A percentile compares a stretch with the other conserved stretches of the same genome.
phyloP scores from a whole-genome alignment of 768 basidiomycete species.

The Hydnum rufescens region DNA sequence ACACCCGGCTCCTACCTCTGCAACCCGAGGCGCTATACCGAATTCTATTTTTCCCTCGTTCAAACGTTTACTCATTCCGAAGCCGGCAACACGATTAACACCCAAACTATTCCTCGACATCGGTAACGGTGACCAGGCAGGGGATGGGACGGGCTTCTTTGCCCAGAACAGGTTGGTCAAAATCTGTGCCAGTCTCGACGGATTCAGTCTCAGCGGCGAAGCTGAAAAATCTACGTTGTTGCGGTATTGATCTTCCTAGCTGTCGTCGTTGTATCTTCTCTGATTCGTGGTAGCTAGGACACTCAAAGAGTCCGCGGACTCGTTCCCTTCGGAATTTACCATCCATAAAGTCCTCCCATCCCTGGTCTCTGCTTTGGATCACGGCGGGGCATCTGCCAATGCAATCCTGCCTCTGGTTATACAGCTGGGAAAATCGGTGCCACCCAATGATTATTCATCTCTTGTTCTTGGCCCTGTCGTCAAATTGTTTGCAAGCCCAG shows the following conservation, averaged over 20 bases:
- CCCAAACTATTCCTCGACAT: constrained; percentile 58
- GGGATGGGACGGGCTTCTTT: constrained; percentile 58
- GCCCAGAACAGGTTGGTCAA: constrained; percentile 60
- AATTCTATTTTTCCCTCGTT: constrained; percentile 50
- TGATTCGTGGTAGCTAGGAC: constrained; percentile 24
- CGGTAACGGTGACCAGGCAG: constrained; percentile 48
- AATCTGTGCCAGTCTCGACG: constrained; percentile 68
- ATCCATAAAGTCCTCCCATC: constrained; percentile 77
- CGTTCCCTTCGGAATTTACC: constrained; percentile 73
- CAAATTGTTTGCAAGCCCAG: constrained; percentile 71
- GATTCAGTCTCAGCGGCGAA: constrained; percentile 64
- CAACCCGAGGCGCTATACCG: constrained; percentile 63
- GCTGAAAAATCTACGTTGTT: constrained; percentile 56
- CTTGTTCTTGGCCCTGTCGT: constrained; percentile 59
- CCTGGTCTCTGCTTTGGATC: constrained; percentile 56
- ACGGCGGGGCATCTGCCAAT: constrained; percentile 55
- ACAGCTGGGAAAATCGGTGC: constrained; percentile 50
- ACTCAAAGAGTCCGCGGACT: constrained; percentile 57
- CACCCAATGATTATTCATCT: constrained; percentile 44
- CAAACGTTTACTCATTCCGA: constrained; percentile 82
- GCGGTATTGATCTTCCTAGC: constrained; percentile 24
- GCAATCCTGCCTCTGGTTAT: constrained; percentile 69
- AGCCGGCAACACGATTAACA: constrained; percentile 55
- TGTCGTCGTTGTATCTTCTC: neutral
- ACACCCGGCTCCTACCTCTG: constrained; percentile 57